Evolutionary conservation across 2,329 filamentous ascomycete genomes (phyloP), one percentile per base, ranked within the genome.

Genomic region (Pyrenophora seminiperda): DNA sequence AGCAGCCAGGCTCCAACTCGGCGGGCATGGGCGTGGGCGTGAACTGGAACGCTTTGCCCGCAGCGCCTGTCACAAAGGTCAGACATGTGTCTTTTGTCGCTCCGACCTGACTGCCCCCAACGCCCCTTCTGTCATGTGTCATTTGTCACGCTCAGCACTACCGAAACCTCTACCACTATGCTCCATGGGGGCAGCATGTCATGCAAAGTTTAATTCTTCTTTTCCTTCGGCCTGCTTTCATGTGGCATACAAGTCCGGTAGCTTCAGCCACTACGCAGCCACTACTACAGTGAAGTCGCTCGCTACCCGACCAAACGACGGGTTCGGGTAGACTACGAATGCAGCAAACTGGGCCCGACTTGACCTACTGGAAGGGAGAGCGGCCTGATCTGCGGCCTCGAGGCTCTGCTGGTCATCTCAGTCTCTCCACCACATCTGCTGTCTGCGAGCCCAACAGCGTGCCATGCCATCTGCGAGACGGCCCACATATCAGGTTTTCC

Each of bases 391-490:
- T 40, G 48, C 53, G 48, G 32, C 41, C 44, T 42, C 47, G 59
- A 53, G 45, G 56, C 59, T 58, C 54, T 56, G 53, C 48, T 47
- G 53, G n/a, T n/a, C n/a, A n/a, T n/a, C n/a, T 45, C 36, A 18
- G 37, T 47, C 20, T 29, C 48, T 14, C 15, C 30, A 31, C 19
- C 20, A 44, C 48, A 53, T 54, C 50, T 47, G 48, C 42, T 47
- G 51, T 54, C 50, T 47, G 48, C 42, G 27, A 54, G 53, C 54
- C 57, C 52, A 56, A 56, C 48, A 34, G 30, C 41, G 18, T 36
- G 42, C 44, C 27, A 40, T 48, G 45, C 45, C 41, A 43, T 30
- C 41, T 44, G 45, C 59, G 61, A 58, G 53, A 47, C 61, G 61
- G 62, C 53, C 59, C 53, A 40, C 53, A 36, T 40, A 17, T n/a